A percentile compares a stretch with the other conserved stretches of the same genome.
These are phyloP conservation scores for Zarea fungicola DNA, from an alignment of 2,329 filamentous ascomycete species.

Conservation along the genomic window DNA sequence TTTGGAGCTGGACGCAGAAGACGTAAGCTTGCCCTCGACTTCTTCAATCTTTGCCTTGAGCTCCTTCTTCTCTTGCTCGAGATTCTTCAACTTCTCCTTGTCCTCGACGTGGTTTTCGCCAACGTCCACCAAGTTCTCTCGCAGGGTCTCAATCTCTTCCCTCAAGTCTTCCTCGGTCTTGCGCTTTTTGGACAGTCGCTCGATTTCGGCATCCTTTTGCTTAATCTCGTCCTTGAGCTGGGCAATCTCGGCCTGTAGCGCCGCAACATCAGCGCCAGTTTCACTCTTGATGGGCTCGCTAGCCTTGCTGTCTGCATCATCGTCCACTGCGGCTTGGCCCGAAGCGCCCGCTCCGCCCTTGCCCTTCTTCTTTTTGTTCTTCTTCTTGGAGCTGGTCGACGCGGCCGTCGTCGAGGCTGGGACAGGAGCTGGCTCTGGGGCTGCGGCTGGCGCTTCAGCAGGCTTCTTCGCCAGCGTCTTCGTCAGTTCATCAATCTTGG, in stretches of 20 bases:
- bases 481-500: constrained; percentile 35
- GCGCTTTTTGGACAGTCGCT: constrained; percentile 62
- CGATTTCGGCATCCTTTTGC: constrained; percentile 69
- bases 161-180: constrained; percentile 72
- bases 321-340: constrained; percentile 19
- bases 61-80: constrained; percentile 62
- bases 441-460: constrained; percentile 20
- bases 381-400: constrained; percentile 40
- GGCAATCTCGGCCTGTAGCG: constrained; percentile 43
- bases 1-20: constrained; percentile 28
- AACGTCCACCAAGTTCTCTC: constrained; percentile 72
- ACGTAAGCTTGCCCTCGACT: constrained; percentile 64
- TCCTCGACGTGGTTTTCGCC: constrained; percentile 81
- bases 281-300: constrained; percentile 32
- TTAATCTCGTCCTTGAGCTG: constrained; percentile 48
- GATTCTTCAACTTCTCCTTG: constrained; percentile 68
- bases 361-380: constrained; percentile 78
- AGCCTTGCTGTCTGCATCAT: constrained; percentile 32
- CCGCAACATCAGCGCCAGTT: constrained; percentile 29
- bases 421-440: constrained; percentile 6
- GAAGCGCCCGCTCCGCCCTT: constrained; percentile 68
- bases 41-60: constrained; percentile 58
- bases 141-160: constrained; percentile 80
- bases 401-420: constrained; percentile 19
- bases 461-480: constrained; percentile 35